Percentiles rank a stretch among this genome's conserved stretches.
These are phyloP conservation scores for Eucalyptus brandiana DNA, from an alignment of 345 rosid genomes.

Conservation along the genomic window DNA sequence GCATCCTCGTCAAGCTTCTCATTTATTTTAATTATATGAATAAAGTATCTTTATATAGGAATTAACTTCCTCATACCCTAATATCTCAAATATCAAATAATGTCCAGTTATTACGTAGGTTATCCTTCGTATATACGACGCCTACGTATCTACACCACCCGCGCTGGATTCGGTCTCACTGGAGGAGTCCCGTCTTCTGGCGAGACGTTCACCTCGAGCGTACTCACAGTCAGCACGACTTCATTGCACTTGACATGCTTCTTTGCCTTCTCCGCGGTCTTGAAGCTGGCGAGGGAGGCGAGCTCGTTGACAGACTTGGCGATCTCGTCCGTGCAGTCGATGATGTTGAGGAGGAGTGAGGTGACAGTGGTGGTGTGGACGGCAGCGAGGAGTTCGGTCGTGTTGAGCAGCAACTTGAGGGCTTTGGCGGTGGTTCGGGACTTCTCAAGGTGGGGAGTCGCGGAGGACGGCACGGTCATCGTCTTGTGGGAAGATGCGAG, in stretches of 20 bases:
- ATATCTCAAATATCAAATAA: neutral
- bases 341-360: conserved; percentile 40
- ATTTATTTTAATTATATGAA: neutral
- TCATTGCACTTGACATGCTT: neutral
- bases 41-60: neutral
- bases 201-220: neutral
- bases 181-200: neutral
- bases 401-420: conserved; percentile 28
- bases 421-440: conserved; percentile 18
- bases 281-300: conserved; percentile 37
- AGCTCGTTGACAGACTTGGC: conserved; percentile 44
- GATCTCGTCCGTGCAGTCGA: conserved; percentile 28
- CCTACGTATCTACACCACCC: neutral
- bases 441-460: conserved; percentile 24
- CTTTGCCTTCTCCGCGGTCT: neutral
- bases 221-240: neutral
- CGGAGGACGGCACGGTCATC: conserved; percentile 24
- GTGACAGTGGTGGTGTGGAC: conserved; percentile 29
- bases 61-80: neutral
- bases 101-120: neutral
- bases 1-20: neutral
- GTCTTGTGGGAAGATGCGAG: conserved; percentile 25
- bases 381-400: conserved; percentile 16
- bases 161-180: neutral
- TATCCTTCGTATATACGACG: neutral